phyloP scores from a whole-genome alignment of 192 early-diverging fungal species.

The Coemansia sp. region DNA sequence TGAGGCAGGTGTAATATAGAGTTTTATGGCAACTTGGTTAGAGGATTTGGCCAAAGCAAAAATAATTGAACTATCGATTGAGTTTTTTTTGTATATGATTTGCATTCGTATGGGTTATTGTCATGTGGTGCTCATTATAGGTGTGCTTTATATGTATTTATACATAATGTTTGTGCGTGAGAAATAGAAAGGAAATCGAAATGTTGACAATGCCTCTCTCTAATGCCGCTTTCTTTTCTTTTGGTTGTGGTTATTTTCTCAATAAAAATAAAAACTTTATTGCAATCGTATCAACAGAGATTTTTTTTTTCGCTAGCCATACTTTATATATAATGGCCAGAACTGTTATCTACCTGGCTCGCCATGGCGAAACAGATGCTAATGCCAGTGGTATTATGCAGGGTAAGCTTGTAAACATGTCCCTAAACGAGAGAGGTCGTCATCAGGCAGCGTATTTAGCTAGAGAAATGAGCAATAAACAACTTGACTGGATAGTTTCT shows the following conservation, averaged over 20 bases:
- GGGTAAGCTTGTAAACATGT: not conserved
- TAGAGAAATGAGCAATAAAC: not conserved
- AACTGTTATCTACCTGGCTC: not conserved
- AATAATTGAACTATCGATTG: not conserved
- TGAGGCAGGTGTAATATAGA: too few species aligned
- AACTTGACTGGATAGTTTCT: not conserved
- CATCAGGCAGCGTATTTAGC: not conserved
- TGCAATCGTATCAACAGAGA: not conserved
- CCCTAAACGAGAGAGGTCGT: not conserved
- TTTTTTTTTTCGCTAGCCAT: not conserved
- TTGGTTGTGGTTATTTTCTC: too few species aligned
- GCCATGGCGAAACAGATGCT: slow-evolving; percentile 2
- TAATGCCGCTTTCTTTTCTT: too few species aligned
- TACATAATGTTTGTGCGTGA: too few species aligned
- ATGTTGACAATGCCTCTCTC: too few species aligned
- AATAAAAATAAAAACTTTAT: too few species aligned
- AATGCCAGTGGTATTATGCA: not conserved
- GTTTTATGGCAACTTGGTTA: too few species aligned
- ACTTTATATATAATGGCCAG: not conserved
- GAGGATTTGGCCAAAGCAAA: too few species aligned
- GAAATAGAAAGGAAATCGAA: too few species aligned
- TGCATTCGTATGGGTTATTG: not conserved
- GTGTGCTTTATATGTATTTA: too few species aligned
- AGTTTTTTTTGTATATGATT: not conserved
- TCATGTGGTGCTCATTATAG: not conserved